A percentile compares a stretch with the other conserved stretches of the same genome.
Conservation (phyloP, 306 rosid genomes). For the Pueraria montana region DNA sequence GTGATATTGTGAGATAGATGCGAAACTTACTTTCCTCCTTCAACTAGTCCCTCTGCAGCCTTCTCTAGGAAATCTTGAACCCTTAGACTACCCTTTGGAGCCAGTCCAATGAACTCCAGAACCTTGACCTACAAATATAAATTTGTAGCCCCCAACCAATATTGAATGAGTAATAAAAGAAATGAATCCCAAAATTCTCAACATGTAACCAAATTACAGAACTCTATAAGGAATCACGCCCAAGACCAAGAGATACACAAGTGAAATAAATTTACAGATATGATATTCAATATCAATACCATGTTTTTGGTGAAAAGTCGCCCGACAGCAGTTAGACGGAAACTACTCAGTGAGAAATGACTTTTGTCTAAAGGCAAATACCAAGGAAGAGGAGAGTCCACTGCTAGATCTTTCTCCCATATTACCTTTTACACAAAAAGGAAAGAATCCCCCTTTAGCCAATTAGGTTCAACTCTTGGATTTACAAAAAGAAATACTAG, state of each 20-base stretch:
- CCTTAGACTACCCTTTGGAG: conserved; percentile 94
- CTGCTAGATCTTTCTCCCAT: conserved; percentile 90
- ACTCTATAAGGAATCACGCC: conserved; percentile 1
- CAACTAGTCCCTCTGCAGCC: conserved; percentile 95
- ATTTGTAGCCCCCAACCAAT: conserved; percentile 30
- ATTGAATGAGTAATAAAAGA: conserved; percentile 4
- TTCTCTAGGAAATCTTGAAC: conserved; percentile 92
- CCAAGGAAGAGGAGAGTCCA: conserved; percentile 83
- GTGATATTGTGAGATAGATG: conserved; percentile 5
- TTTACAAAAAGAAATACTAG: conserved; percentile 23
- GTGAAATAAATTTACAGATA: conserved; percentile 22
- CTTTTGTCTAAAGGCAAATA: conserved; percentile 92
- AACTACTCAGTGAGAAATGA: conserved; percentile 88
- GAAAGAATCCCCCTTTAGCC: neutral
- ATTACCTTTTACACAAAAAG: conserved; percentile 58
- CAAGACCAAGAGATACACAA: conserved; percentile 5
- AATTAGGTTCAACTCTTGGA: conserved; percentile 12
- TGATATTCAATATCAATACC: conserved; percentile 59
- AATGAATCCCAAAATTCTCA: conserved; percentile 9
- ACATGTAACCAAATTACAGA: conserved; percentile 25
- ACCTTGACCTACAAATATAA: conserved; percentile 71
- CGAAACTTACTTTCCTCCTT: conserved; percentile 96
- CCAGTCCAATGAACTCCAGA: conserved; percentile 78
- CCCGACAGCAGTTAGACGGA: conserved; percentile 87
- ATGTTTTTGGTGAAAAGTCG: conserved; percentile 84